phyloP scores from a whole-genome alignment of 73 alveolate species.

The Stentor coeruleus region DNA sequence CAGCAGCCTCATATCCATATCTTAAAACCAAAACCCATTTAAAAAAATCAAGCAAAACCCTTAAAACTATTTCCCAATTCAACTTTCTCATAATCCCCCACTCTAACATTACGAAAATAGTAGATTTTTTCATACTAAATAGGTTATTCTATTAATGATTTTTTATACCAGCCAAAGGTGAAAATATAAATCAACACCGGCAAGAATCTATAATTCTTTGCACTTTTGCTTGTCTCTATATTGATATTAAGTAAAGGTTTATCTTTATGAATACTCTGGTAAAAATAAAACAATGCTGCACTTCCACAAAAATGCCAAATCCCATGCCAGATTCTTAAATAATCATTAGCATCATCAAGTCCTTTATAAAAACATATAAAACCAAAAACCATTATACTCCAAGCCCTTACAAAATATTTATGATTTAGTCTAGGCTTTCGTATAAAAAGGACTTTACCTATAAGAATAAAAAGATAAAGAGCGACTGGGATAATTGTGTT shows the following conservation, averaged over 20 bases:
- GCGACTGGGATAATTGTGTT: background rate
- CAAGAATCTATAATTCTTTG: too few species aligned
- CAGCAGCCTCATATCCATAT: too few species aligned
- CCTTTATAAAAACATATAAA: background rate
- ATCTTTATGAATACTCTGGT: background rate
- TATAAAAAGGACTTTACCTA: background rate
- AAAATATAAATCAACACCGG: too few species aligned
- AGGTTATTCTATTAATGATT: too few species aligned
- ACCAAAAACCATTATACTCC: background rate
- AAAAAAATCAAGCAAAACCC: too few species aligned
- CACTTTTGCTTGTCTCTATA: background rate
- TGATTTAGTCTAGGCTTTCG: background rate
- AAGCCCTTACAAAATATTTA: background rate
- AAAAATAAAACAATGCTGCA: background rate
- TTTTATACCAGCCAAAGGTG: too few species aligned
- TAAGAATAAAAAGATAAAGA: background rate
- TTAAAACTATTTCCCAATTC: too few species aligned
- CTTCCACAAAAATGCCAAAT: background rate
- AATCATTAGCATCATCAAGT: conserved; percentile 14
- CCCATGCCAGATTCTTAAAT: conserved; percentile 21
- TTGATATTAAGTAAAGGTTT: background rate
- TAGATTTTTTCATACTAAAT: too few species aligned
- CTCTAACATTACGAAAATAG: too few species aligned
- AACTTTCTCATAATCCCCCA: too few species aligned
- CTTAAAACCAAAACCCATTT: too few species aligned